These are phyloP conservation scores for Glebionis coronaria DNA, from an alignment of 129 eudicot species.

Conservation along the genomic window DNA sequence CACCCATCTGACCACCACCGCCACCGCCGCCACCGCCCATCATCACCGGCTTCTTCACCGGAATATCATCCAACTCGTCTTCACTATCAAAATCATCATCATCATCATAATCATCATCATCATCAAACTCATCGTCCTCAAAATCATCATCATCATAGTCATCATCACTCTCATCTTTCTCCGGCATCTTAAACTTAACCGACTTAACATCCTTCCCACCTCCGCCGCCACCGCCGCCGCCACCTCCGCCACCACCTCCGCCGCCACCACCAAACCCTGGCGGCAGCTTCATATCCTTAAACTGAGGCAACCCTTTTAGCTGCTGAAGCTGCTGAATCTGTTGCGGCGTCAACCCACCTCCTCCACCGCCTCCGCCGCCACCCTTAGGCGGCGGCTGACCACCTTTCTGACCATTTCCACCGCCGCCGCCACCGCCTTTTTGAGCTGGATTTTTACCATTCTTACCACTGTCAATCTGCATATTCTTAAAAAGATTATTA, in stretches of 20 bases:
- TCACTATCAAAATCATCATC: conserved; percentile 34
- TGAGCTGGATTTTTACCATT: conserved; percentile 13
- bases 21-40: conserved; percentile 28
- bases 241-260: conserved; percentile 13
- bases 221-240: conserved; percentile 15
- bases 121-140: conserved; percentile 38
- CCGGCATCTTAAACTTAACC: conserved; percentile 37
- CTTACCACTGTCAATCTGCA: conserved; percentile 41
- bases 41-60: conserved; percentile 33
- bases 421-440: conserved; percentile 20
- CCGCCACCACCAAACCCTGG: conserved; percentile 15
- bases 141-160: conserved; percentile 7
- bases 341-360: conserved; percentile 21
- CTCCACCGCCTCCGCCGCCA: conserved; percentile 24
- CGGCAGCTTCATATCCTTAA: conserved; percentile 46
- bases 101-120: conserved; percentile 40
- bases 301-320: conserved; percentile 43
- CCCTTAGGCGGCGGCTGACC: not conserved
- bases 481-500: conserved; percentile 43
- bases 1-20: conserved; percentile 40
- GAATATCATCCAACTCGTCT: conserved; percentile 36
- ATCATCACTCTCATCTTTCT: conserved; percentile 20
- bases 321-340: conserved; percentile 51
- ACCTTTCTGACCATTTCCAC: conserved; percentile 10
- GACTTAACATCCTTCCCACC: conserved; percentile 27